Evolutionary conservation across 2,329 filamentous ascomycete species (phyloP), one percentile per base, ranked within the genome.

Genomic region (Paramyrothecium sp.): DNA sequence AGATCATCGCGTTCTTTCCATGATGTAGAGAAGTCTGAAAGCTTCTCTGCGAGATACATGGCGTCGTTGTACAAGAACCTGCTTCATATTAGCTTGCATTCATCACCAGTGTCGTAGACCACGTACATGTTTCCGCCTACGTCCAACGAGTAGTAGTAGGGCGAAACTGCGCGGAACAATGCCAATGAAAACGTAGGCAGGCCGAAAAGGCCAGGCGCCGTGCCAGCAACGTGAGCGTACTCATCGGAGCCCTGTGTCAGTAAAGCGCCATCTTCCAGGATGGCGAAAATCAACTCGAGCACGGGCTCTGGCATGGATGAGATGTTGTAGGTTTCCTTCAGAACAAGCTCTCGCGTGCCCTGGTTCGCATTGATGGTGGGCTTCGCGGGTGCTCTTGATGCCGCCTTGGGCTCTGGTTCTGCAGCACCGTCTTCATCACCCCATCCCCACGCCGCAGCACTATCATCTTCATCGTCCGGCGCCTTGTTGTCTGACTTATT

Each of bases 301-400:
- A 98, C 86, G 3, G 88, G 85, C 59, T 92, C 88, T 1, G 95
- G 94, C 71, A 97, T 89, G 2, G 90, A 89, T 0, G 94, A 97
- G 54, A 97, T 90, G 58, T 88, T 90, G 71, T 97, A 99, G 2
- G 84, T 90, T 74, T 99, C 95, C 60, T 83, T 89, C 49, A 98
- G 75, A 0, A 90, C 89, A 58, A 98, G 76, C 68, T 95, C 89
- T 56, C 86, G 80, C 10, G 79, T 77, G 47, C 79, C 58, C 3
- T 60, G 55, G 30, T 72, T 64, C 7, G 65, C 48, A 44, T 44
- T 16, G 13, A 44, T 7, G 38, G 13, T 12, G 13, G 38, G 38
- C 33, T 66, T 61, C 23, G 60, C 34, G 46, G 65, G 7, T 53
- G 63, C 17, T 59, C 60, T 21, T 13, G 54, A 21, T 46, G 56